These are phyloP conservation scores for Triadica sebifera DNA, from an alignment of 345 rosid species.

Conservation along the genomic window DNA sequence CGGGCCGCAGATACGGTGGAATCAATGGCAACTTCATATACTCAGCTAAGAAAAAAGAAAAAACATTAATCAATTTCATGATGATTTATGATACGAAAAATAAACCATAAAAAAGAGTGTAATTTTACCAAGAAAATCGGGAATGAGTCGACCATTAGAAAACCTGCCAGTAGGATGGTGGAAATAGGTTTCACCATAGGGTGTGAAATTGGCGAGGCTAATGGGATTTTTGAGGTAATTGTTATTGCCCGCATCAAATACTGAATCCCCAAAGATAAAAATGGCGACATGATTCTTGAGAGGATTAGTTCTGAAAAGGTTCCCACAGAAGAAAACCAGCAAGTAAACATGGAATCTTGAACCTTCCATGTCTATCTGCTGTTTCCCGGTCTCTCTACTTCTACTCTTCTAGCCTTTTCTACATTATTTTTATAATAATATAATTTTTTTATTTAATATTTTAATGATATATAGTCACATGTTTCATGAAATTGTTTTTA, in stretches of 20 bases:
- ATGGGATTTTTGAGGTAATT: slow-evolving; percentile 24
- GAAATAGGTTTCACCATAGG: no score
- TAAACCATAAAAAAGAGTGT: not conserved
- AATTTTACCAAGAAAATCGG: slow-evolving; percentile 16
- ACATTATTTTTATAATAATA: no score
- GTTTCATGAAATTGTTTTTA: no score
- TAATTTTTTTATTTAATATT: no score
- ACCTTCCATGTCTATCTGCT: not conserved
- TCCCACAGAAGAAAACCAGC: not conserved
- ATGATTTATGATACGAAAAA: not conserved
- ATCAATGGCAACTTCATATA: slow-evolving; percentile 40
- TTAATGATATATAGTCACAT: no score
- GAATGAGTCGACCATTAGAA: no score
- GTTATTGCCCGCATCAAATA: slow-evolving; percentile 34
- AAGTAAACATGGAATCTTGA: not conserved
- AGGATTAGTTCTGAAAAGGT: not conserved
- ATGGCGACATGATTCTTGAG: slow-evolving; percentile 7
- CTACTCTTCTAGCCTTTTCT: no score
- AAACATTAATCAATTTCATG: not conserved
- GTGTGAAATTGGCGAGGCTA: not conserved
- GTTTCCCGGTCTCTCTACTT: no score
- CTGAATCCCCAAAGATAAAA: slow-evolving; percentile 39
- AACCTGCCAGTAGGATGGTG: no score
- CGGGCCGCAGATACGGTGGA: slow-evolving; percentile 43
- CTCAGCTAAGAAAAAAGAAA: slow-evolving; percentile 29